Conservation (phyloP, 176 grass and related monocot species). For the Musa itinerans region DNA sequence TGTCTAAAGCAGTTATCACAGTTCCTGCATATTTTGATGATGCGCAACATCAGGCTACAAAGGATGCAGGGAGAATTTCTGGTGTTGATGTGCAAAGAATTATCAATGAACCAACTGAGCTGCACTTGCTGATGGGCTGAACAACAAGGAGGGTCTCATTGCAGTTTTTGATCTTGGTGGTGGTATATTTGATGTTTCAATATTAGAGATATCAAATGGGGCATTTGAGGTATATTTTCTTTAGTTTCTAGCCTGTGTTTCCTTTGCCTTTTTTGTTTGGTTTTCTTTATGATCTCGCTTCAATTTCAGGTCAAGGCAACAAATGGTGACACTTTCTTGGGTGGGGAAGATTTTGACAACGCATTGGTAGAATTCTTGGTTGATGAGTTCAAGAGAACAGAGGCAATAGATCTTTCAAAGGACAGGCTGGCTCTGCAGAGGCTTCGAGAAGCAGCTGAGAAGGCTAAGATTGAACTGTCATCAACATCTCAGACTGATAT, state of each 20-base stretch:
- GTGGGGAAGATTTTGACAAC: constrained; percentile 84
- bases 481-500: constrained; percentile 71
- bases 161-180: constrained; percentile 76
- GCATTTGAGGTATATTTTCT: constrained; percentile 50
- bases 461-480: constrained; percentile 68
- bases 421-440: constrained; percentile 59
- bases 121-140: constrained; percentile 60
- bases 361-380: constrained; percentile 58
- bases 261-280: not conserved
- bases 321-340: constrained; percentile 75
- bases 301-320: constrained; percentile 60
- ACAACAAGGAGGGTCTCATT: constrained; percentile 67
- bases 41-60: constrained; percentile 58
- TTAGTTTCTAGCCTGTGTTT: not conserved
- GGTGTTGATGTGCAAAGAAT: constrained; percentile 61
- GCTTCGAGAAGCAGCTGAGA: constrained; percentile 69
- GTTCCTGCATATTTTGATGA: constrained; percentile 77
- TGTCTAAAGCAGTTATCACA: constrained; percentile 63
- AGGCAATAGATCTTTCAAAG: constrained; percentile 64
- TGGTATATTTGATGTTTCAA: constrained; percentile 74
- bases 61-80: constrained; percentile 65
- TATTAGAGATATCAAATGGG: constrained; percentile 76
- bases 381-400: constrained; percentile 52
- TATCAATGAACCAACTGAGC: constrained; percentile 72
- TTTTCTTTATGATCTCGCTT: not conserved